These are phyloP conservation scores for Annulohypoxylon moriforme DNA, from an alignment of 495 filamentous ascomycete genomes.

Conservation along the genomic window DNA sequence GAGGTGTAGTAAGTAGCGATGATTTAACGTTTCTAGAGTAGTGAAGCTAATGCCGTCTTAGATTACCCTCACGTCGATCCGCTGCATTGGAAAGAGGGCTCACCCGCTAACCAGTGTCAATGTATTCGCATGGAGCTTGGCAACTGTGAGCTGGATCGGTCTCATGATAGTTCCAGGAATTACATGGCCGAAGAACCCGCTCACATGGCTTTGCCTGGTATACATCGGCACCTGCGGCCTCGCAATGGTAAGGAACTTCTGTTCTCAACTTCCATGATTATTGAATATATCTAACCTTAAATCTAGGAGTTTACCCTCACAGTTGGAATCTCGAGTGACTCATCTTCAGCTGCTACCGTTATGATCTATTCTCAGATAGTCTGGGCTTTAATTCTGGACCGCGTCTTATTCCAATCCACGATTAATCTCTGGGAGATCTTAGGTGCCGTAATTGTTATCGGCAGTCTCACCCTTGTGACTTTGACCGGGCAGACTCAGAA, in stretches of 20 bases:
- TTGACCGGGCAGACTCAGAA: neutral
- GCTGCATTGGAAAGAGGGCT: neutral
- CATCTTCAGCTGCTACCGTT: conserved; percentile 1
- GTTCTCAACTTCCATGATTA: neutral
- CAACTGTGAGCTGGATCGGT: neutral
- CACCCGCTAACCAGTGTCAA: conserved; percentile 2
- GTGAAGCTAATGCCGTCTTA: neutral
- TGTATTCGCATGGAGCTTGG: neutral
- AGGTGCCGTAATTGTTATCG: neutral
- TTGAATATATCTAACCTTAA: neutral
- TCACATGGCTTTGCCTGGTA: neutral
- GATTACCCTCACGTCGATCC: conserved; percentile 4
- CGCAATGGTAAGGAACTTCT: neutral
- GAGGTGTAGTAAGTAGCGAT: neutral
- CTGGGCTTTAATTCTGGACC: neutral
- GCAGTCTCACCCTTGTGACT: neutral
- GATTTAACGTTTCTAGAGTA: neutral
- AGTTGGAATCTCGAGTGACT: neutral
- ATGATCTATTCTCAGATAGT: conserved; percentile 8
- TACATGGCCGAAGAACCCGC: neutral
- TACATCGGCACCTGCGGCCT: neutral
- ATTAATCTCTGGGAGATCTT: conserved; percentile 1
- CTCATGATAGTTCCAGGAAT: conserved; percentile 1
- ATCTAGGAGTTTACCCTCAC: neutral
- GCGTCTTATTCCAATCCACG: neutral